Base-by-base conservation (phyloP, 768 basidiomycete genomes). In the Kwoniella botswanensis region DNA sequence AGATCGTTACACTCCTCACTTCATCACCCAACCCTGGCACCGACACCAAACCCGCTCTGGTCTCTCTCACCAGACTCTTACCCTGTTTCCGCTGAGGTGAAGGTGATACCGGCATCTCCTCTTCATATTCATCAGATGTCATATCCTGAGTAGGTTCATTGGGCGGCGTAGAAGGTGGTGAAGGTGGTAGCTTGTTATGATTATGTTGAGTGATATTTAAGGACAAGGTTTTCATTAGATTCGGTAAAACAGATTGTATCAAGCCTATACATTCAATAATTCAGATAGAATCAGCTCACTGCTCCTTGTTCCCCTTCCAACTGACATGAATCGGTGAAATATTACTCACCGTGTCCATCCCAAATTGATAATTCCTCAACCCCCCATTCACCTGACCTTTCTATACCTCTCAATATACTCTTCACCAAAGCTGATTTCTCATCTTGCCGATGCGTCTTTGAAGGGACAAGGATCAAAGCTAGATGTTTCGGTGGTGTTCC, bases 281-380 rank as follows among this genome's bases (percentile, higher is more conserved):
- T 4, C 6, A 35, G 35, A 7, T 35, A 5, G 35, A 35, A 43
- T 22, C 15, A 53, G 17, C 42, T 22, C 44, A 50, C 13, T 6
- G 62, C 17, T 61, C 35, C 42, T 12, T 29, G 0, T 18, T 0
- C 0, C 21, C 17, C 17, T 18, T 61, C 18, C 1, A 12, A 12
- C 11, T 61, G 10, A 61, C 15, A 1, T n/a, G 11, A n/a, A 61
- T 43, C 21, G 41, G 44, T 61, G 60, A 35, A 58, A 7, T 35
- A 3, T 15, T 4, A 43, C 66, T 21, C 54, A 71, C 69, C 71
- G 43, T 62, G 65, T 42, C 64, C 71, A 46, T 65, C 64, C 63
- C 64, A 71, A 17, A 71, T 21, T 1, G 56, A 60, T 17, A 71
- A 22, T 54, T 71, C 71, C 24, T 35, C 18, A 4, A 71, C 50